Evolutionary conservation across 2,329 filamentous ascomycete species (phyloP), one percentile per base, ranked within the genome.

Genomic region (Alternaria sp.): DNA sequence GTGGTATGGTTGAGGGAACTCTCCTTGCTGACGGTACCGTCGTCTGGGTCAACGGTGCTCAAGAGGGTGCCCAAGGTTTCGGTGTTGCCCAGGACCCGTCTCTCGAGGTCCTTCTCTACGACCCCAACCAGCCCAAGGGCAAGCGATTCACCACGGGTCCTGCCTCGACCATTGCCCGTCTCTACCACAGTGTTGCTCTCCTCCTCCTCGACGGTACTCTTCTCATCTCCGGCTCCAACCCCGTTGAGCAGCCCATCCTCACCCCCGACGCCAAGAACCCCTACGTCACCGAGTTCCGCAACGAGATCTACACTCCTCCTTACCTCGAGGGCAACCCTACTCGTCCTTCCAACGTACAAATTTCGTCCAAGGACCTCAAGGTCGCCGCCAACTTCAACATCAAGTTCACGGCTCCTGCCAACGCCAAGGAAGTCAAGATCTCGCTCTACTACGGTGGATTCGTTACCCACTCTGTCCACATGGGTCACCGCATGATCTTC

Each of bases 121-220:
- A 87, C 65, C 83, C 85, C 2, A 72, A 75, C n/a, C 78, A 82
- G 61, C 76, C 84, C 28, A 71, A 80, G 37, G 83, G 83, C 36
- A 73, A 81, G 65, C 81, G 84, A 49, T 88, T 82, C 77, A 80
- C 74, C 7, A 80, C 79, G 26, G 80, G 80, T 36, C 77, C 78
- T 50, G 77, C 74, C 48, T 79, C 79, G 6, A 77, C 76, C 31
- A 79, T 83, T 55, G 71, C 80, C 8, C 76, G 77, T 41, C 77
- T 88, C 34, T 88, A 88, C 74, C 86, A 89, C 72, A 86, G 84
- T 11, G 84, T 87, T 26, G 83, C 85, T 8, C 76, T 88, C 11
- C 78, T 88, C 6, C 77, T 88, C 4, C 79, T 86, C 6, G 85
- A 88, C 67, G 86, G 86, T 24, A 87, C 84, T 0, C 72, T 88